Evolutionary conservation across 192 early-diverging fungal species (phyloP), one percentile per base, ranked within the genome.

Genomic region (Podila horticola): DNA sequence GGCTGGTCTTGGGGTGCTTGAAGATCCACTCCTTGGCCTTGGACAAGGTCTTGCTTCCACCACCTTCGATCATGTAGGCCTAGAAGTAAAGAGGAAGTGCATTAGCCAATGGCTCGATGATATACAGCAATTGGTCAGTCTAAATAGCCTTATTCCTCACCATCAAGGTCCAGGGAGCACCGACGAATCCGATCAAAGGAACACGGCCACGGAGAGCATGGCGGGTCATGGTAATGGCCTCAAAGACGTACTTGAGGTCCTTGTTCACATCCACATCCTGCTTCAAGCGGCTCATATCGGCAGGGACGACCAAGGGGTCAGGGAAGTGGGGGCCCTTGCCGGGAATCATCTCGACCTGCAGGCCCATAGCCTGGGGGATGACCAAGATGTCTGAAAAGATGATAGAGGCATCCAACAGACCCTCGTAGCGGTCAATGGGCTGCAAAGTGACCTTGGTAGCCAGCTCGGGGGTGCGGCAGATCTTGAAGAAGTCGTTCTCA

Each of bases 311-410:
- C 64, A 99, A 84, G 19, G 97, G 98, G 8, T 88, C 83, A 6
- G 96, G 94, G 79, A 99, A 95, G 58, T 93, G 88, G 29, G 98
- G 98, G 45, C 97, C 98, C 69, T 94, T 91, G 28, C 92, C 93
- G 0, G 92, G 89, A 19, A 97, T 84, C 98, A 99, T 98, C 84
- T 96, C 85, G n/a, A 98, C 95, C 67, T 92, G 91, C 71, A 99
- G 73, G 2, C 98, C 98, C 88, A 99, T 84, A 22, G 98, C 97
- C 79, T 99, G 98, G 31, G 98, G 98, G 45, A 99, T 90, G 33
- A 98, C 97, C 31, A 99, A 86, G 75, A 99, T 99, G 86, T 99
- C 98, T 0, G 95, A 97, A 83, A 99, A 99, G 74, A 99, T 99
- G 82, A 99, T 99, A 8, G 96, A 93, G 5, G 96, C 97, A 74